Percentiles rank a stretch among this genome's conserved stretches.
phyloP scores from a whole-genome alignment of 495 filamentous ascomycete species.

The Lineolata rhizophorae region DNA sequence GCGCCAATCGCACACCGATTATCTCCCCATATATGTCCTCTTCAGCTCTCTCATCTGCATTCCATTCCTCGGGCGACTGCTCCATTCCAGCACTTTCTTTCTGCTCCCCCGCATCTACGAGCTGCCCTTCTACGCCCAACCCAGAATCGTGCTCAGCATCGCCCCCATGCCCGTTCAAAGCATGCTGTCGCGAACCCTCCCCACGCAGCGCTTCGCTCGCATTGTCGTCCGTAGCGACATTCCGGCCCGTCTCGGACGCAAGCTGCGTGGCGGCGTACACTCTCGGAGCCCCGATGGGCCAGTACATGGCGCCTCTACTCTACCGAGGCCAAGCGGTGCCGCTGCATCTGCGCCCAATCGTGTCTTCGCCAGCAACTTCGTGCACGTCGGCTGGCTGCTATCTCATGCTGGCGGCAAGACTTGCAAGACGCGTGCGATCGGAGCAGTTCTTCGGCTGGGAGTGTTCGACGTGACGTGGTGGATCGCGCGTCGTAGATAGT shows the following conservation, averaged over 20 bases:
- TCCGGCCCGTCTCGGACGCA: background rate
- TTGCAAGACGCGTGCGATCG: too few species aligned
- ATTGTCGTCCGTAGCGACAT: background rate
- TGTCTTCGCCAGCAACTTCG: too few species aligned
- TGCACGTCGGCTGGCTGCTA: too few species aligned
- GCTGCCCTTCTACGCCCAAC: background rate
- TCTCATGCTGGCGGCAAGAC: too few species aligned
- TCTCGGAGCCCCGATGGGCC: slow-evolving; percentile 78
- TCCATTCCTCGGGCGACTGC: background rate
- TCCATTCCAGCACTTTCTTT: slow-evolving; percentile 19
- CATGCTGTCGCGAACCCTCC: background rate
- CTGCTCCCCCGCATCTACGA: slow-evolving; percentile 29
- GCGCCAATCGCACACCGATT: slow-evolving; percentile 52
- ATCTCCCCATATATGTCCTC: slow-evolving; percentile 21
- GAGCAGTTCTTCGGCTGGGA: too few species aligned
- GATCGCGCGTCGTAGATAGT: too few species aligned
- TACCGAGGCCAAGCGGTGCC: too few species aligned
- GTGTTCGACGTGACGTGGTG: too few species aligned
- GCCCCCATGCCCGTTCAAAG: background rate
- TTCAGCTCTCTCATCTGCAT: slow-evolving; percentile 1
- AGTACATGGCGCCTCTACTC: slow-evolving; percentile 66
- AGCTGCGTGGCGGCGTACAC: slow-evolving; percentile 30
- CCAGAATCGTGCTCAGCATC: background rate
- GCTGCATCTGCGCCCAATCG: too few species aligned
- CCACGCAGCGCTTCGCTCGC: background rate